A percentile compares a stretch with the other conserved stretches of the same genome.
phyloP scores from a whole-genome alignment of 176 grass and related monocot species.

The Musa acuminata region DNA sequence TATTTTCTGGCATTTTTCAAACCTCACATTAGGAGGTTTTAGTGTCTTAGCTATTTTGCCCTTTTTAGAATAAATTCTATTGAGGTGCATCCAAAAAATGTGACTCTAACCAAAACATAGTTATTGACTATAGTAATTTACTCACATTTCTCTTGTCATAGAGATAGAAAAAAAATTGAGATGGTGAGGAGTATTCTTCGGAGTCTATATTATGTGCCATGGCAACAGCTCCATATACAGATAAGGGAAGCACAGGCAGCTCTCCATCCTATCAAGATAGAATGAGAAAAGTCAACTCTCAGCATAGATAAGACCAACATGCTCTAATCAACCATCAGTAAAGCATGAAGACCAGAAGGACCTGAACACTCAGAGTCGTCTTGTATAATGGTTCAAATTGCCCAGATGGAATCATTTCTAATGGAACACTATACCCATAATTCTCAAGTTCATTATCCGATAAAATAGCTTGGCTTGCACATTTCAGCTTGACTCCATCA shows the following conservation, averaged over 20 bases:
- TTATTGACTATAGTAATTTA: conserved; percentile 6
- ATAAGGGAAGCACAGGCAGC: conserved; percentile 85
- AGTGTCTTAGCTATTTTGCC: not conserved
- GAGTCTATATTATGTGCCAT: conserved; percentile 84
- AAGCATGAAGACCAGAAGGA: conserved; percentile 3
- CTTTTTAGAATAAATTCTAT: not conserved
- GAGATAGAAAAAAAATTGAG: conserved; percentile 93
- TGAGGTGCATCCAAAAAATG: not conserved
- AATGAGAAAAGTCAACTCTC: not conserved
- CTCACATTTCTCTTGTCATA: conserved; percentile 98
- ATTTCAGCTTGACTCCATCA: conserved; percentile 69
- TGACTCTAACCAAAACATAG: not conserved
- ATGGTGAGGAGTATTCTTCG: conserved; percentile 78
- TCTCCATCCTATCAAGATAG: conserved; percentile 62
- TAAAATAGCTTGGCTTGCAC: conserved; percentile 68
- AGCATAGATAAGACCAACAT: not conserved
- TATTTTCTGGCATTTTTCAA: not conserved
- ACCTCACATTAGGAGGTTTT: not conserved
- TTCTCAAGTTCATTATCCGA: conserved; percentile 56
- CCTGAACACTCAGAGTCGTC: conserved; percentile 80
- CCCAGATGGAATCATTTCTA: conserved; percentile 84
- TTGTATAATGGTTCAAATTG: conserved; percentile 95
- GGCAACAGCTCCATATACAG: conserved; percentile 84
- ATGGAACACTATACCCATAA: conserved; percentile 54
- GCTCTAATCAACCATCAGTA: not conserved